These are phyloP conservation scores for Arachis monticola DNA, from an alignment of 331 rosid species.

Conservation along the genomic window DNA sequence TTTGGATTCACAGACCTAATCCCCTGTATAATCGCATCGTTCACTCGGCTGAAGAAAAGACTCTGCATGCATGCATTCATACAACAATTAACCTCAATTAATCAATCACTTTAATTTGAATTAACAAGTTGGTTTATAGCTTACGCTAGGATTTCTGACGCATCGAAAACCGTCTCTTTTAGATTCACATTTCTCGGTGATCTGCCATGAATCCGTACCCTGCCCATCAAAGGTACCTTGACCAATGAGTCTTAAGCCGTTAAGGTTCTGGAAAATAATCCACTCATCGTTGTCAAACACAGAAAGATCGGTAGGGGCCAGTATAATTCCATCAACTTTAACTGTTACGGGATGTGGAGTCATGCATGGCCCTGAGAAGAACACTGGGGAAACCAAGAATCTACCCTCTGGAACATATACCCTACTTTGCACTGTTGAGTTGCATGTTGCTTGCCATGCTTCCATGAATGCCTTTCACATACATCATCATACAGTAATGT, in stretches of 20 bases:
- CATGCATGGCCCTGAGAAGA: no score
- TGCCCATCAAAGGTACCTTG: slow-evolving; percentile 56
- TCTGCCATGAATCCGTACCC: slow-evolving; percentile 58
- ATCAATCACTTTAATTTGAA: no score
- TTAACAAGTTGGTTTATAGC: neutral
- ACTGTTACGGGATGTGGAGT: slow-evolving; percentile 47
- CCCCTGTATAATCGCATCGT: slow-evolving; percentile 50
- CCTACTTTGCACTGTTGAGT: no score
- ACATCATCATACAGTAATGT: no score
- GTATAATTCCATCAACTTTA: slow-evolving; percentile 57
- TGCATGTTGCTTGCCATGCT: no score
- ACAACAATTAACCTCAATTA: no score
- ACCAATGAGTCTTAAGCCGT: no score
- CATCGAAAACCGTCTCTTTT: slow-evolving; percentile 20
- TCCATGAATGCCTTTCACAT: no score
- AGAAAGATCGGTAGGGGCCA: slow-evolving; percentile 55
- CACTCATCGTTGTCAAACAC: slow-evolving; percentile 56
- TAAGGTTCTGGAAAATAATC: slow-evolving; percentile 56
- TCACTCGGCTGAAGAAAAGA: slow-evolving; percentile 45
- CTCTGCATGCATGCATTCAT: slow-evolving; percentile 43
- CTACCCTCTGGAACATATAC: no score
- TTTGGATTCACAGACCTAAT: slow-evolving; percentile 60
- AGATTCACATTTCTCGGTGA: slow-evolving; percentile 43
- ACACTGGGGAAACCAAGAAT: no score
- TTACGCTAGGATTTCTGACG: slow-evolving; percentile 63